Percentiles rank a stretch among this genome's conserved stretches.
Conservation (phyloP, 2,329 filamentous ascomycete genomes). For the Stenocarpella maydis region DNA sequence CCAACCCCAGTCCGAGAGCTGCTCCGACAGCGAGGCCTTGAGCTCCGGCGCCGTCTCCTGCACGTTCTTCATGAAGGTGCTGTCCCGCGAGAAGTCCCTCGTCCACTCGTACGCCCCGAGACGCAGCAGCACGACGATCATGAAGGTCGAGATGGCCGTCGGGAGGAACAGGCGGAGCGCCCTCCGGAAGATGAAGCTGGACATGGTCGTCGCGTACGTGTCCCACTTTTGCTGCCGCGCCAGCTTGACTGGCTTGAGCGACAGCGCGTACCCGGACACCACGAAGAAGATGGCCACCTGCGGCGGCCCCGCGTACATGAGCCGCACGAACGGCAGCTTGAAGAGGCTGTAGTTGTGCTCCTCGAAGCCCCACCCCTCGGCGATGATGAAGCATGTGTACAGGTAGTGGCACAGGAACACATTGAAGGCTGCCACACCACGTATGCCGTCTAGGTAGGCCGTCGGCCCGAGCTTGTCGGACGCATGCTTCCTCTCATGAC, state of each 20-base stretch:
- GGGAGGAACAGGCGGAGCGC: slow-evolving; percentile 61
- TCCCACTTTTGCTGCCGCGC: slow-evolving; percentile 40
- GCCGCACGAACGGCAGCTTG: slow-evolving; percentile 61
- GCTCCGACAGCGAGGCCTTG: slow-evolving; percentile 48
- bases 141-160: slow-evolving; percentile 57
- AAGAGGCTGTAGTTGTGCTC: slow-evolving; percentile 55
- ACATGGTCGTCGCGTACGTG: slow-evolving; percentile 54
- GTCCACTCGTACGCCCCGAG: slow-evolving; percentile 59
- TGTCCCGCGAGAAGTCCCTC: slow-evolving; percentile 54
- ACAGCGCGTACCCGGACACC: slow-evolving; percentile 68
- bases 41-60: slow-evolving; percentile 56
- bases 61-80: slow-evolving; percentile 55
- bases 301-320: slow-evolving; percentile 63
- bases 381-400: slow-evolving; percentile 61
- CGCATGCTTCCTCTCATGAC: slow-evolving; percentile 48
- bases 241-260: slow-evolving; percentile 60
- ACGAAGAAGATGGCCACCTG: slow-evolving; percentile 70
- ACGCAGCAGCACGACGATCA: slow-evolving; percentile 54
- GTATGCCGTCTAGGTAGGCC: slow-evolving; percentile 66
- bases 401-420: slow-evolving; percentile 66
- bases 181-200: slow-evolving; percentile 61
- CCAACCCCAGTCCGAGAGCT: slow-evolving; percentile 55
- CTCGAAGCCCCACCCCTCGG: slow-evolving; percentile 57
- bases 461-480: slow-evolving; percentile 57
- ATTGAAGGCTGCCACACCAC: slow-evolving; percentile 62